Percentiles rank a stretch among this genome's conserved stretches.
Evolutionary conservation across 768 basidiomycete genomes (phyloP).

Genomic region (Calocybe indica): DNA sequence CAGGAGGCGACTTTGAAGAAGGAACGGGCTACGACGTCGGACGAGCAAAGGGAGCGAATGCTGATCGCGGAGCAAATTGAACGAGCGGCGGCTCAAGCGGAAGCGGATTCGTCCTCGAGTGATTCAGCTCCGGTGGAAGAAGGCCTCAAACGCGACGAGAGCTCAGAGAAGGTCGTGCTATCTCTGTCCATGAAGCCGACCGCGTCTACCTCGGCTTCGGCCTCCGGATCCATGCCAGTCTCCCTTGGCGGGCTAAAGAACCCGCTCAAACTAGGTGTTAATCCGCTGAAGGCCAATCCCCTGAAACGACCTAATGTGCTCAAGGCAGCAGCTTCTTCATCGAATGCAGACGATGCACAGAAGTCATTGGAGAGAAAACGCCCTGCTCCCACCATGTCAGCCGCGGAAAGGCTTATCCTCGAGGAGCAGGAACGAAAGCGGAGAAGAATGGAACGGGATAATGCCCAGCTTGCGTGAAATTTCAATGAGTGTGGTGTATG

Average conservation of each 20-base stretch:
- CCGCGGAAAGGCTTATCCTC: constrained; percentile 78
- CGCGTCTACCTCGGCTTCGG: constrained; percentile 25
- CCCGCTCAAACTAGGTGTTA: constrained; percentile 47
- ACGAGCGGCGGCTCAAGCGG: constrained; percentile 57
- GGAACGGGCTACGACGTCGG: constrained; percentile 85
- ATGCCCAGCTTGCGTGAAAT: constrained; percentile 8
- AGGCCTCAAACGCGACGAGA: constrained; percentile 69
- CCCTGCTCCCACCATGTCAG: constrained; percentile 59
- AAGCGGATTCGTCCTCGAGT: constrained; percentile 27
- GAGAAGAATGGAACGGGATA: constrained; percentile 61
- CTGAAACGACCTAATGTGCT: constrained; percentile 73
- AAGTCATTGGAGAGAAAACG: constrained; percentile 54
- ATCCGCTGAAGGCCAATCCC: constrained; percentile 63
- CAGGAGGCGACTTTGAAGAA: constrained; percentile 87
- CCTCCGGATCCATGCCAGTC: constrained; percentile 8
- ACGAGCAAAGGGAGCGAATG: constrained; percentile 89
- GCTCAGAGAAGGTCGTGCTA: constrained; percentile 67
- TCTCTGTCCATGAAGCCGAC: constrained; percentile 58
- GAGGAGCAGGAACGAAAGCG: constrained; percentile 92
- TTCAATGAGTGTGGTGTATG: constrained; percentile 13
- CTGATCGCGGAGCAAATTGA: constrained; percentile 93
- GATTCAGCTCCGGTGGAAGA: constrained; percentile 40
- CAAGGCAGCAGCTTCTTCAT: constrained; percentile 42
- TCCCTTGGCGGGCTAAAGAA: constrained; percentile 47
- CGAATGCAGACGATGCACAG: constrained; percentile 23